These are phyloP conservation scores for Pseudonitzschia multiseries DNA, from an alignment of 108 stramenopile species.

Conservation along the genomic window DNA sequence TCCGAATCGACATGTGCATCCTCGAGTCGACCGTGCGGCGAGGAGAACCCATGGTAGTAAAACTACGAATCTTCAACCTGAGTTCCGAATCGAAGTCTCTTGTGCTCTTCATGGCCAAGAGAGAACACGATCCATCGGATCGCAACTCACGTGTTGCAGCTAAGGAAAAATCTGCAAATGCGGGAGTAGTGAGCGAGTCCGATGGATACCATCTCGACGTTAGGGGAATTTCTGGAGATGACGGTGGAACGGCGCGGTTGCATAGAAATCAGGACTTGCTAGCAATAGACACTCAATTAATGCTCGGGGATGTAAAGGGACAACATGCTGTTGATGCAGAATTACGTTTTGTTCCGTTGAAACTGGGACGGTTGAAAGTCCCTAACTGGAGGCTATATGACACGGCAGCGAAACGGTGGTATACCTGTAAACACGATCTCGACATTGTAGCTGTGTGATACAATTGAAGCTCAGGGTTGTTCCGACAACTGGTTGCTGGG, in stretches of 20 bases:
- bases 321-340: slow-evolving; percentile 75
- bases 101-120: slow-evolving; percentile 79
- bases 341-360: slow-evolving; percentile 74
- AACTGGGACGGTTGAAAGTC: slow-evolving; percentile 67
- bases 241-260: slow-evolving; percentile 64
- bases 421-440: slow-evolving; percentile 65
- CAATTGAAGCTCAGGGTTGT: not conserved
- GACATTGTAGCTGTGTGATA: slow-evolving; percentile 53
- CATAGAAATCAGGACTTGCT: slow-evolving; percentile 72
- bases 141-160: too few species aligned
- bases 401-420: slow-evolving; percentile 61
- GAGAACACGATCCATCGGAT: slow-evolving; percentile 49
- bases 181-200: slow-evolving; percentile 69
- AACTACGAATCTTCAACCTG: slow-evolving; percentile 70
- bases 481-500: too few species aligned
- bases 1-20: slow-evolving; percentile 64
- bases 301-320: slow-evolving; percentile 77
- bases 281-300: slow-evolving; percentile 75
- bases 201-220: slow-evolving; percentile 80
- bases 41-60: slow-evolving; percentile 66
- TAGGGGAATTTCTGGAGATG: slow-evolving; percentile 68
- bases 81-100: slow-evolving; percentile 65
- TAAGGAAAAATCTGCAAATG: slow-evolving; percentile 47
- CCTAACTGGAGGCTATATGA: slow-evolving; percentile 80
- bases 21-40: slow-evolving; percentile 39